Conservation (phyloP, 306 rosid species). For the Vicia villosa region DNA sequence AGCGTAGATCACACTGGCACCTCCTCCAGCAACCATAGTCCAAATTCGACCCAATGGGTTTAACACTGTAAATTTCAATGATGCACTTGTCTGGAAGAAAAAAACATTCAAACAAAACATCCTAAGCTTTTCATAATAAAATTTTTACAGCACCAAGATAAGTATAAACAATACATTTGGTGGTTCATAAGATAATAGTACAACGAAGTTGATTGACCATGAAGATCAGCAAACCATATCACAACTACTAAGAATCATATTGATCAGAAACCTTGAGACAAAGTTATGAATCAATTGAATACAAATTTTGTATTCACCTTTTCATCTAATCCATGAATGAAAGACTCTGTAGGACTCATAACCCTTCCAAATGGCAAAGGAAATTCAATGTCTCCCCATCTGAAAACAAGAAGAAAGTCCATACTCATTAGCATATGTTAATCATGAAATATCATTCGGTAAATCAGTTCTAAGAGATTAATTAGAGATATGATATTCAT, state of each 20-base stretch:
- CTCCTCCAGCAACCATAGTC: constrained; percentile 99
- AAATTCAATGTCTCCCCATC: constrained; percentile 88
- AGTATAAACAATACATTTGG: neutral
- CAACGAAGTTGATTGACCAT: neutral
- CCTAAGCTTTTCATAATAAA: neutral
- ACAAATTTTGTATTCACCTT: constrained; percentile 54
- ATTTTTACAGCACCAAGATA: neutral
- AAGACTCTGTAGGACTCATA: constrained; percentile 82
- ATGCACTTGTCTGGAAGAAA: constrained; percentile 86
- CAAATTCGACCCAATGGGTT: constrained; percentile 90
- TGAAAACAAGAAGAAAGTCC: constrained; percentile 36
- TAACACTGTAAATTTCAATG: constrained; percentile 87
- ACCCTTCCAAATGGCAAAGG: constrained; percentile 98
- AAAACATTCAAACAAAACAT: constrained; percentile 34
- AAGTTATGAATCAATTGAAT: constrained; percentile 18
- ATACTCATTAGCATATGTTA: constrained; percentile 24
- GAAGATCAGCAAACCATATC: neutral
- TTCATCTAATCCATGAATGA: constrained; percentile 87
- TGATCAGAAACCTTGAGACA: neutral
- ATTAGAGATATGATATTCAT: constrained; percentile 21
- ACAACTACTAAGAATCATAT: neutral
- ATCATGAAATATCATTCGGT: constrained; percentile 2
- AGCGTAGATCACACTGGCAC: constrained; percentile 97
- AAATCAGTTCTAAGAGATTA: neutral
- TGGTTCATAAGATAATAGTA: constrained; percentile 15